phyloP scores from a whole-genome alignment of 805 yeast genomes.

The Kuraishia piskuri region DNA sequence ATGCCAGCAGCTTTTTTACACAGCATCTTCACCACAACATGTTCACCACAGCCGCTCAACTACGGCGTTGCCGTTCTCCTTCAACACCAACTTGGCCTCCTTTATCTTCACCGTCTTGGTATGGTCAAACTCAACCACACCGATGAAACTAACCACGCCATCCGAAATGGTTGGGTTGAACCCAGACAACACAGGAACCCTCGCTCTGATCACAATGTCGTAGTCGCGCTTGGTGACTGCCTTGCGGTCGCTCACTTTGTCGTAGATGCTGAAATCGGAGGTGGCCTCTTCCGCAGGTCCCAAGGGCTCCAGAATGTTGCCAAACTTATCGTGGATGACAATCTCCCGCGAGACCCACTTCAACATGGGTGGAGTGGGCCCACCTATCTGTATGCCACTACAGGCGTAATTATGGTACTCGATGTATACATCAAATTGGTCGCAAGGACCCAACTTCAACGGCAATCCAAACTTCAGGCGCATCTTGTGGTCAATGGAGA shows the following conservation, averaged over 20 bases:
- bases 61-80: slow-evolving; percentile 16
- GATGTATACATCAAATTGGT: slow-evolving; percentile 19
- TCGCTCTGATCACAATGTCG: slow-evolving; percentile 20
- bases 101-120: slow-evolving; percentile 22
- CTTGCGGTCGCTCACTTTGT: slow-evolving; percentile 16
- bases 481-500: slow-evolving; percentile 22
- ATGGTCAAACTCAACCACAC: slow-evolving; percentile 27
- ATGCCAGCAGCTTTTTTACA: too few relatives aligned
- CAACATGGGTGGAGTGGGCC: slow-evolving; percentile 2
- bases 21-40: too few relatives aligned
- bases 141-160: slow-evolving; percentile 23
- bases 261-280: slow-evolving; percentile 10
- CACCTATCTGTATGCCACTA: slow-evolving; percentile 23
- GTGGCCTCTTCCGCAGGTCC: slow-evolving; percentile 8
- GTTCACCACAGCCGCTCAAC: slow-evolving; percentile 21
- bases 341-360: slow-evolving; percentile 7
- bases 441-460: slow-evolving; percentile 17
- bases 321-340: slow-evolving; percentile 3
- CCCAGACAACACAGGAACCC: slow-evolving; percentile 12
- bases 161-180: slow-evolving; percentile 1
- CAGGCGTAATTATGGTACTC: slow-evolving; percentile 20
- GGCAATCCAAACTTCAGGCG: slow-evolving; percentile 22
- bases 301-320: slow-evolving; percentile 20
- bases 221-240: slow-evolving; percentile 17
- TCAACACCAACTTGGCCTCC: slow-evolving; percentile 16